Evolutionary conservation across 2,329 filamentous ascomycete genomes (phyloP), one percentile per base, ranked within the genome.

Genomic region (Alternaria brassicicola): DNA sequence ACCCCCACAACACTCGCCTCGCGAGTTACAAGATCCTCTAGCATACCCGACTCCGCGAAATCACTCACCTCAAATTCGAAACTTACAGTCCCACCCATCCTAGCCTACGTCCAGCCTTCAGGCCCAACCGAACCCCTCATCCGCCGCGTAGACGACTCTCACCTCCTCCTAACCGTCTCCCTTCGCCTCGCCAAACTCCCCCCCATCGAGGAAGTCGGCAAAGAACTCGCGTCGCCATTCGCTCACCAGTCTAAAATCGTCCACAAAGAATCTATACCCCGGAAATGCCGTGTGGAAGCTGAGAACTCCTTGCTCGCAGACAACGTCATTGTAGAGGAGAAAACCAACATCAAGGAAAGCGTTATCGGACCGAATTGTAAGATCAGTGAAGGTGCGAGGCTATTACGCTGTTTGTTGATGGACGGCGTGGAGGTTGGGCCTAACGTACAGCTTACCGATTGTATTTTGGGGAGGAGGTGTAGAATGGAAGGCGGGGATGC

Each of bases 341-440:
- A 94, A 75, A 89, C 88, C 23, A 90, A 93, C n/a, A 90, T 99
- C 79, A 97, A 97, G 77, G 92, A 97, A 77, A 90, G 85, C 35
- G 92, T 97, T 28, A 87, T 99, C 38, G 95, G 95, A 3, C 87
- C 91, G 4, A 92, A 92, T 68, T 96, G 92, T 75, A 89, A 91
- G 69, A 94, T 99, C 64, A 88, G 89, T 62, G 88, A 89, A 66
- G 92, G 93, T n/a, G 92, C 90, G 28, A 91, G 93, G 65, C 79
- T 99, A 42, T 88, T 88, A n/a, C 86, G 93, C 64, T 98, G 94
- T 77, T 78, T 98, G 46, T 80, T 98, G 19, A 97, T 98, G 92
- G 94, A 98, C 60, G 92, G 92, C 3, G 93, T 91, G 0, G 88
- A 91, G 7, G 85, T 99, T 12, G 93, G 92, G 13, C 90, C 92